Evolutionary conservation across 305 asterid genomes (phyloP).

Genomic region (Withania somnifera): DNA sequence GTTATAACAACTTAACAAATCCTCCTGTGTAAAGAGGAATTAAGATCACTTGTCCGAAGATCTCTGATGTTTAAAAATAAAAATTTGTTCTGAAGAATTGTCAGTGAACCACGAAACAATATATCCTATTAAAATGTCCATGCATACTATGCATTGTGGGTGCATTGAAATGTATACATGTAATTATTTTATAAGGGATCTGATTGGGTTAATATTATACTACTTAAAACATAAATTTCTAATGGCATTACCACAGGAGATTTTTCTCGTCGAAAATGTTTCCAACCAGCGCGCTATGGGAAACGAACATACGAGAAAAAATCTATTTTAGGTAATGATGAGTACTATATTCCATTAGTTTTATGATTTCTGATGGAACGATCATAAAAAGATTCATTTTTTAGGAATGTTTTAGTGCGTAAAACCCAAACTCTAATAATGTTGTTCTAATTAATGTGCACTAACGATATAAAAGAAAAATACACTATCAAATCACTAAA

Average conservation of each 20-base stretch:
- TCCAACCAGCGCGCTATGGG: not conserved
- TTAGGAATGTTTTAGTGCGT: not conserved
- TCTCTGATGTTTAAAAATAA: too few species aligned
- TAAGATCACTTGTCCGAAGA: too few species aligned
- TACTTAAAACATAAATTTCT: not conserved
- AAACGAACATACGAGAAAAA: too few species aligned
- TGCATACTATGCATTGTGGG: too few species aligned
- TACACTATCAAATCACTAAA: not conserved
- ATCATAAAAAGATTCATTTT: not conserved
- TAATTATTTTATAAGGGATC: not conserved
- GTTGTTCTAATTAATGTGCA: not conserved
- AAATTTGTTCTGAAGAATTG: too few species aligned
- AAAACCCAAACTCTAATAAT: not conserved
- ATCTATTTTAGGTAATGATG: not conserved
- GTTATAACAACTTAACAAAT: conserved; percentile 26
- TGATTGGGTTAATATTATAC: too few species aligned
- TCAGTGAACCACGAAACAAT: too few species aligned
- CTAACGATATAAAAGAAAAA: not conserved
- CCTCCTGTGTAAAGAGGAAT: too few species aligned
- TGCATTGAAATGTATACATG: too few species aligned
- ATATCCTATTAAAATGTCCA: too few species aligned
- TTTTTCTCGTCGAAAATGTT: not conserved
- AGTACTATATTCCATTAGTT: too few species aligned
- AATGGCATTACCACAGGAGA: not conserved
- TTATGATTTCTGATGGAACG: not conserved